These are phyloP conservation scores for Colletotrichum caudatum DNA, from an alignment of 2,329 filamentous ascomycete species.

Conservation along the genomic window DNA sequence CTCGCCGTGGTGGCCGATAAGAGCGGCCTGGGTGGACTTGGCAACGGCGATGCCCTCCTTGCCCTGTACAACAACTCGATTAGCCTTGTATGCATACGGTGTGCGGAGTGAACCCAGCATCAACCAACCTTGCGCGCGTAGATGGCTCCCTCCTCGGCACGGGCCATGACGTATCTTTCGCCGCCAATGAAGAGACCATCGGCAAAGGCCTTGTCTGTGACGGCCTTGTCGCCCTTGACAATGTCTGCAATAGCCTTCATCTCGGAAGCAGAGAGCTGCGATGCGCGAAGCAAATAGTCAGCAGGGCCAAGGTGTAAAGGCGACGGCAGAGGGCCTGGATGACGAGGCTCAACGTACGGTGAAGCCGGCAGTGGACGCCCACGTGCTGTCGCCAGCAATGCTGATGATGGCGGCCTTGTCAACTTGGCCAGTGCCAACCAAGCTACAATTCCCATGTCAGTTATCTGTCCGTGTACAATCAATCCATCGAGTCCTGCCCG, in stretches of 20 bases:
- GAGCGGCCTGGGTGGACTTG: constrained; percentile 89
- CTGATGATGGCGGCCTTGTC: constrained; percentile 90
- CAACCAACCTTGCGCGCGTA: constrained; percentile 85
- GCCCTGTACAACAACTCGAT: constrained; percentile 60
- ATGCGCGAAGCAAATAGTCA: constrained; percentile 48
- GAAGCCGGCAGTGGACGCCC: constrained; percentile 80
- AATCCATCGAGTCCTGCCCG: constrained; percentile 4
- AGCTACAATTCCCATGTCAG: constrained; percentile 62
- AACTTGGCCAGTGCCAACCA: constrained; percentile 82
- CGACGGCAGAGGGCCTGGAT: constrained; percentile 4
- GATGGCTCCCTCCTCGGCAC: constrained; percentile 80
- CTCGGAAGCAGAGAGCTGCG: constrained; percentile 68
- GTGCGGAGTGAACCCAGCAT: constrained; percentile 30
- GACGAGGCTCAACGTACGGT: constrained; percentile 65
- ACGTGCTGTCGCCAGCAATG: constrained; percentile 81
- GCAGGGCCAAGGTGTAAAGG: neutral
- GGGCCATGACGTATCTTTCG: constrained; percentile 82
- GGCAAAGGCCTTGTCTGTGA: constrained; percentile 74
- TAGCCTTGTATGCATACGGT: constrained; percentile 14
- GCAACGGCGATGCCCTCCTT: constrained; percentile 84
- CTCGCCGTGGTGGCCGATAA: constrained; percentile 89
- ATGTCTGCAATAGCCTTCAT: constrained; percentile 69
- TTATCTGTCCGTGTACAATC: constrained; percentile 5
- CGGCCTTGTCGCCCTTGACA: constrained; percentile 58
- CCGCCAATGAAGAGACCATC: constrained; percentile 82